Conservation (phyloP, 2,329 filamentous ascomycete genomes). For the Alternaria brassicicola region DNA sequence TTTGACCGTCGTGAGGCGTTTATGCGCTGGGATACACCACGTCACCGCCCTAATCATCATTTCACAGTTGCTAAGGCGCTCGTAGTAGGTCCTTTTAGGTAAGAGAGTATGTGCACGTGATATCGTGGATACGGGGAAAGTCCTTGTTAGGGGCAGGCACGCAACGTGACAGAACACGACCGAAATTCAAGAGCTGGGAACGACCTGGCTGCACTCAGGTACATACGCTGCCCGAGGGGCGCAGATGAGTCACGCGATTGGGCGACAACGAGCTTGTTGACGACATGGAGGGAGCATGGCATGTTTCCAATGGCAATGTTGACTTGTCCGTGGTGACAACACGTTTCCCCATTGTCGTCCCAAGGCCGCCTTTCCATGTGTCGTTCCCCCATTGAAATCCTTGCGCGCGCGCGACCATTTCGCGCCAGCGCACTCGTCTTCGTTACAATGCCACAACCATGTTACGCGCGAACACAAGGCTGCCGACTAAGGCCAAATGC, state of each 20-base stretch:
- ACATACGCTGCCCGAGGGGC: conserved; percentile 2
- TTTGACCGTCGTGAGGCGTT: neutral
- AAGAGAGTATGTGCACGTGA: neutral
- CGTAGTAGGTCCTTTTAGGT: neutral
- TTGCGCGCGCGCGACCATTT: neutral
- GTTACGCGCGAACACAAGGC: neutral
- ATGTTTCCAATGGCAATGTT: neutral
- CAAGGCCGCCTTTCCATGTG: neutral
- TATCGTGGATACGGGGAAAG: neutral
- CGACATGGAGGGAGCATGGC: neutral
- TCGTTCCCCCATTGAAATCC: neutral
- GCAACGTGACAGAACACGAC: neutral
- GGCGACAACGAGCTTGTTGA: neutral
- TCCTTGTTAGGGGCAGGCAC: conserved; percentile 3
- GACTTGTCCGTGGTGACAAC: neutral
- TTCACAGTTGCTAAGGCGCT: neutral
- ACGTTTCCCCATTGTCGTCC: neutral
- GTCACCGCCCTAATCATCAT: neutral
- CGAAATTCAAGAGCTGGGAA: conserved; percentile 1
- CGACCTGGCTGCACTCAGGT: conserved; percentile 3
- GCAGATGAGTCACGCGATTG: neutral
- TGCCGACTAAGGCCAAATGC: neutral
- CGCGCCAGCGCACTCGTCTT: neutral
- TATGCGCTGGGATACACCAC: conserved; percentile 2
- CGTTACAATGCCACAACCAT: neutral